Conservation (phyloP, 352 stramenopile genomes). For the Phytophthora idaei region DNA sequence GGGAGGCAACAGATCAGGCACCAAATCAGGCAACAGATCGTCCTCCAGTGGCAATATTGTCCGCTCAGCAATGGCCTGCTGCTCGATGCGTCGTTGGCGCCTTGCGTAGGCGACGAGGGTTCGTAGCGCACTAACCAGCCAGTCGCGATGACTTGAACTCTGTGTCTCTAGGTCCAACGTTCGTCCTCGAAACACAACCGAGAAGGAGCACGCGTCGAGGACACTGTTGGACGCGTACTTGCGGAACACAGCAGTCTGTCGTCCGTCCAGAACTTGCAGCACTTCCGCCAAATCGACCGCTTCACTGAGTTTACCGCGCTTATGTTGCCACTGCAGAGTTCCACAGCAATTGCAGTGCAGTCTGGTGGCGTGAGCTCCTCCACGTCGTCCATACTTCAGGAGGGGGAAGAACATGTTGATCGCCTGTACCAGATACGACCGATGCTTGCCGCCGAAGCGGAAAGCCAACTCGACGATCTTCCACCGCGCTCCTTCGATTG, state of each 20-base stretch:
- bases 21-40: constrained; percentile 12
- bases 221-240: constrained; percentile 60
- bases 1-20: background rate
- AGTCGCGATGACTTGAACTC: constrained; percentile 78
- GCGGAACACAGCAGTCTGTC: constrained; percentile 76
- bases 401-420: constrained; percentile 89
- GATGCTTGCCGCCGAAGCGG: constrained; percentile 84
- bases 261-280: constrained; percentile 69
- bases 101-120: constrained; percentile 78
- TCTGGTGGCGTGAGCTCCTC: constrained; percentile 67
- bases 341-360: constrained; percentile 85
- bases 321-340: constrained; percentile 88
- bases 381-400: constrained; percentile 80
- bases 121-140: constrained; percentile 76
- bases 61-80: constrained; percentile 77
- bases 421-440: constrained; percentile 85
- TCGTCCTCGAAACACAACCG: constrained; percentile 73
- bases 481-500: constrained; percentile 79
- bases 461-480: constrained; percentile 89
- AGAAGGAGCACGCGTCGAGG: constrained; percentile 70
- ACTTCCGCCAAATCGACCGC: constrained; percentile 77
- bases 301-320: constrained; percentile 71
- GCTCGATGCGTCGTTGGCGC: constrained; percentile 73
- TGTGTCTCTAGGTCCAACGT: constrained; percentile 85
- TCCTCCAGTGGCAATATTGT: constrained; percentile 51